These are phyloP conservation scores for Candida gigantensis DNA, from an alignment of 1,139 yeast species.

Conservation along the genomic window DNA sequence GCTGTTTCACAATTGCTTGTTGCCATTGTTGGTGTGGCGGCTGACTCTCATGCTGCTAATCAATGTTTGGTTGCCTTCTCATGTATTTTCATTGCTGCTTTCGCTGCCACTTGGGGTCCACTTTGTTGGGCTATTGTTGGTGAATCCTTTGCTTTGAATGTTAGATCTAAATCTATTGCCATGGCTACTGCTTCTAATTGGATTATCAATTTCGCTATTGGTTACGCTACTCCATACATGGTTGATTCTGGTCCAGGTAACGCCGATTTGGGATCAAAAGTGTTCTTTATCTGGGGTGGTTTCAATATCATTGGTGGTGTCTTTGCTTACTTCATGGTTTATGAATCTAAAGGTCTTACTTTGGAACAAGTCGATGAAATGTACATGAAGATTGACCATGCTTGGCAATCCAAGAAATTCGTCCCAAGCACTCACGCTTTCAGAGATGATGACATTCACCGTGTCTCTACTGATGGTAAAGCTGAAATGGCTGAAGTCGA, in stretches of 20 bases:
- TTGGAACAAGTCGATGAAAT: conserved; percentile 67
- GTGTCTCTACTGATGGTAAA: conserved; percentile 18
- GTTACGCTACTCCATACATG: conserved; percentile 67
- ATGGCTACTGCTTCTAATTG: conserved; percentile 69
- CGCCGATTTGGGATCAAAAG: conserved; percentile 62
- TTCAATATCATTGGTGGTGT: conserved; percentile 36
- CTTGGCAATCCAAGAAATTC: conserved; percentile 34
- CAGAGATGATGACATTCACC: conserved; percentile 22
- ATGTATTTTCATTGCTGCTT: conserved; percentile 66
- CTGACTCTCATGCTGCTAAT: conserved; percentile 42
- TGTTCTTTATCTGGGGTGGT: conserved; percentile 72
- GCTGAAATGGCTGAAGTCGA: conserved; percentile 15
- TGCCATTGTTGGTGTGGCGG: conserved; percentile 64
- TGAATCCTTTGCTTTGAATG: conserved; percentile 64
- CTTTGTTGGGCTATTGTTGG: conserved; percentile 70
- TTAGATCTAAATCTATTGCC: conserved; percentile 70
- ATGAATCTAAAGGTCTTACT: conserved; percentile 73
- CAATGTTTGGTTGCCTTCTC: conserved; percentile 63
- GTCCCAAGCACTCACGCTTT: conserved; percentile 38
- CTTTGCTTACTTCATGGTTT: conserved; percentile 66
- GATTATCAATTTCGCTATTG: conserved; percentile 71
- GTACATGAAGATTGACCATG: conserved; percentile 32
- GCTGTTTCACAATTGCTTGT: conserved; percentile 63
- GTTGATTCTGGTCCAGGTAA: conserved; percentile 63
- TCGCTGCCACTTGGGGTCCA: conserved; percentile 79